phyloP scores from a whole-genome alignment of 768 basidiomycete genomes.

The Saitozyma podzolica region DNA sequence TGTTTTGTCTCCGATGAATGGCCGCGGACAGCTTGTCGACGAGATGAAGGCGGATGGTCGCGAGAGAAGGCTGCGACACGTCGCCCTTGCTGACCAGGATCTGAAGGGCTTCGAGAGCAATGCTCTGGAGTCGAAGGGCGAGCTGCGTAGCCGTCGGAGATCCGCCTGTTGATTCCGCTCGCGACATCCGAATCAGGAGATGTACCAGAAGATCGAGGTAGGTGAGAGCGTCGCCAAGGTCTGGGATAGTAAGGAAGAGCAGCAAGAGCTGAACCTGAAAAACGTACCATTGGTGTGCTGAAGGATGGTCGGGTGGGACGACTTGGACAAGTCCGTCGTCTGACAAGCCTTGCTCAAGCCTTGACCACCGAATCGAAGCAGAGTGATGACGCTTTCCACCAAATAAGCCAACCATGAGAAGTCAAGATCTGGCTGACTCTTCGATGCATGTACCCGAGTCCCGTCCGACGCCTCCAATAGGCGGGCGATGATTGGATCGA shows the following conservation, averaged over 20 bases:
- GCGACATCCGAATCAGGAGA: conserved; percentile 57
- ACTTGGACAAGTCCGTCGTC: conserved; percentile 64
- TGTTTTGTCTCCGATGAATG: conserved; percentile 68
- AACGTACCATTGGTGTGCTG: conserved; percentile 52
- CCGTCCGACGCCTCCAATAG: conserved; percentile 12
- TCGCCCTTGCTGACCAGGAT: conserved; percentile 79
- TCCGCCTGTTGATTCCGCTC: too few species aligned
- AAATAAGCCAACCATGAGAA: conserved; percentile 71
- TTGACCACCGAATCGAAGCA: conserved; percentile 85
- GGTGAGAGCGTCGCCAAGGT: background rate
- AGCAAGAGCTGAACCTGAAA: conserved; percentile 46
- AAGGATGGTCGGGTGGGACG: conserved; percentile 66
- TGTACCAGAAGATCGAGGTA: conserved; percentile 13
- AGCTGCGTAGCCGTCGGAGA: background rate
- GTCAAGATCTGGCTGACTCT: conserved; percentile 60
- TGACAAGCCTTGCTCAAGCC: conserved; percentile 77
- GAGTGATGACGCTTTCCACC: conserved; percentile 71
- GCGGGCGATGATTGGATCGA: conserved; percentile 73
- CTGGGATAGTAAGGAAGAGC: background rate
- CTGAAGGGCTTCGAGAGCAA: conserved; percentile 78
- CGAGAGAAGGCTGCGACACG: conserved; percentile 62
- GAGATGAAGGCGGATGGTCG: conserved; percentile 68
- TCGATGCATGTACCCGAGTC: conserved; percentile 31
- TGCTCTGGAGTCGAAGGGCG: conserved; percentile 59
- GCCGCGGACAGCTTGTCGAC: conserved; percentile 73